Evolutionary conservation across 176 grass and related monocot genomes (phyloP).

Genomic region (Saccharum officinarum): DNA sequence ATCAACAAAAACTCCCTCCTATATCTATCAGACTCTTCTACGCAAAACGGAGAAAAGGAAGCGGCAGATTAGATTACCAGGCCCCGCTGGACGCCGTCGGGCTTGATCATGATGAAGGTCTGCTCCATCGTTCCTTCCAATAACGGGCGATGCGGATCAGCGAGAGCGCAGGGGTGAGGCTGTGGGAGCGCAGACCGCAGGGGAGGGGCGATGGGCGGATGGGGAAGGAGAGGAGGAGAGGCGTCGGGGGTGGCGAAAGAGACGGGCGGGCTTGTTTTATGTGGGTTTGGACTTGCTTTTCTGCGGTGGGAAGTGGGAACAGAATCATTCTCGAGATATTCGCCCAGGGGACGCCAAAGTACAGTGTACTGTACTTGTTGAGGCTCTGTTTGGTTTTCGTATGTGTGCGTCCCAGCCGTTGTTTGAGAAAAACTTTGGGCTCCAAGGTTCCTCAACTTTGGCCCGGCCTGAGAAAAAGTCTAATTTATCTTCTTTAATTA

Average conservation of each 20-base stretch:
- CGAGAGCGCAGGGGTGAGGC: neutral
- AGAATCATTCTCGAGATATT: slow-evolving; percentile 39
- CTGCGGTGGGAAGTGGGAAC: neutral
- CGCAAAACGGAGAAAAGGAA: neutral
- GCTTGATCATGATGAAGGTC: slow-evolving; percentile 78
- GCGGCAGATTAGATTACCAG: slow-evolving; percentile 25
- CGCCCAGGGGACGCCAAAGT: neutral
- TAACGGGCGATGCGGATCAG: neutral
- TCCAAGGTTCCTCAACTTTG: neutral
- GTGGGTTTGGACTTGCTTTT: neutral
- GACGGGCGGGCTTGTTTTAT: slow-evolving; percentile 21
- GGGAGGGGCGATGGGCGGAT: neutral
- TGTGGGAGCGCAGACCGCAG: neutral
- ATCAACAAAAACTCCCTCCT: too few species aligned
- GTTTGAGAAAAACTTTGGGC: neutral
- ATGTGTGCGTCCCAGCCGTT: neutral
- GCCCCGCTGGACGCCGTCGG: slow-evolving; percentile 65
- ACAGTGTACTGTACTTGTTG: neutral
- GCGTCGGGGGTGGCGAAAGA: neutral
- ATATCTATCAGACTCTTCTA: neutral
- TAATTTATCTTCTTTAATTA: too few species aligned
- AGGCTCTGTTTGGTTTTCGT: neutral
- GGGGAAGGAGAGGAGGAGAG: neutral
- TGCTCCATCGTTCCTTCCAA: slow-evolving; percentile 43
- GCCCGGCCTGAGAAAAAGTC: neutral